Evolutionary conservation across 164 flowering plant genomes (phyloP).

Genomic region (Sextonia rubra): DNA sequence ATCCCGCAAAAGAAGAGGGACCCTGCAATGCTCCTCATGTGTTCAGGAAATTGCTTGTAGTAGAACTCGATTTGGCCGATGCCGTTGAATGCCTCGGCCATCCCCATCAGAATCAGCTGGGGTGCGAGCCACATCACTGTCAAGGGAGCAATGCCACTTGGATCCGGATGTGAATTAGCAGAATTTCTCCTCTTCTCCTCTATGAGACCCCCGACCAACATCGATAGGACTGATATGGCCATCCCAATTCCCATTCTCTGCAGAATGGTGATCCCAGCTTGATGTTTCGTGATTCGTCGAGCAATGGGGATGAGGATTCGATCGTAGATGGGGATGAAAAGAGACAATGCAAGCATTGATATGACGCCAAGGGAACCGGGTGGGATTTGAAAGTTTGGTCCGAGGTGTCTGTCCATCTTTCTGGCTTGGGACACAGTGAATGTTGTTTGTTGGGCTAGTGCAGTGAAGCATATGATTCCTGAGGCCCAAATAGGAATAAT

Average conservation of each 20-base stretch:
- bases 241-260: conserved; percentile 70
- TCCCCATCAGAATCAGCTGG: conserved; percentile 58
- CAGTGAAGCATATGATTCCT: conserved; percentile 40
- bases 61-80: conserved; percentile 74
- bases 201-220: conserved; percentile 31
- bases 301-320: conserved; percentile 39
- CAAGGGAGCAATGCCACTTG: conserved; percentile 6
- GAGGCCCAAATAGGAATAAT: conserved; percentile 51
- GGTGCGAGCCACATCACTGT: conserved; percentile 61
- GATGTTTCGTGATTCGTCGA: conserved; percentile 37
- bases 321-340: conserved; percentile 67
- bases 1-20: conserved; percentile 42
- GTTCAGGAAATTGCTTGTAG: conserved; percentile 74
- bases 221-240: conserved; percentile 23
- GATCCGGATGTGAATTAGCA: conserved; percentile 1
- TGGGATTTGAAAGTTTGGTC: conserved; percentile 51
- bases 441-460: conserved; percentile 54
- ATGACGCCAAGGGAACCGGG: conserved; percentile 42
- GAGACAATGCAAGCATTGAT: conserved; percentile 41
- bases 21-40: conserved; percentile 62
- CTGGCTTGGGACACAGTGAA: conserved; percentile 55
- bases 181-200: conserved; percentile 26
- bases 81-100: conserved; percentile 63
- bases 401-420: conserved; percentile 50
- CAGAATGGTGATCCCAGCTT: conserved; percentile 59